Percentiles rank a stretch among this genome's conserved stretches.
phyloP scores from a whole-genome alignment of 2,329 filamentous ascomycete genomes.

The Cadophora sp. region DNA sequence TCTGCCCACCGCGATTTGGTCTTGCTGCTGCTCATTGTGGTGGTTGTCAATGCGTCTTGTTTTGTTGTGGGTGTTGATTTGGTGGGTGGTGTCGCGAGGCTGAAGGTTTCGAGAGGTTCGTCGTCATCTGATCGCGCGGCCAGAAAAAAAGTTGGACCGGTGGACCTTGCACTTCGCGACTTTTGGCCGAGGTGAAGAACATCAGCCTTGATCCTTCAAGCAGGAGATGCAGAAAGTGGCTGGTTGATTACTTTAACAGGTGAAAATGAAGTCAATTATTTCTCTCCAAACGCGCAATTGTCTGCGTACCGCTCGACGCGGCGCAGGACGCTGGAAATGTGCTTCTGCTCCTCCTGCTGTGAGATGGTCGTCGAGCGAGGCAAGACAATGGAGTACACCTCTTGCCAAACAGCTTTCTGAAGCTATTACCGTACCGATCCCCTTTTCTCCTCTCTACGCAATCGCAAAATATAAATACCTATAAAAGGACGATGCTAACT shows the following conservation, averaged over 20 bases:
- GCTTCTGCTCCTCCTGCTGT: constrained; percentile 28
- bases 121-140: constrained; percentile 16
- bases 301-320: constrained; percentile 33
- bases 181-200: not conserved
- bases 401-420: constrained; percentile 86
- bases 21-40: constrained; percentile 40
- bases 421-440: constrained; percentile 75
- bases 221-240: constrained; percentile 29
- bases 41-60: constrained; percentile 24
- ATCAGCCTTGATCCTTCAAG: constrained; percentile 1
- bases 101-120: constrained; percentile 20
- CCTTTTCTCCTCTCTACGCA: not conserved
- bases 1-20: constrained; percentile 82
- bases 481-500: constrained; percentile 39
- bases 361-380: constrained; percentile 43
- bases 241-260: constrained; percentile 19
- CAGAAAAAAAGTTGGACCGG: not conserved
- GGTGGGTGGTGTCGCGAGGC: constrained; percentile 23
- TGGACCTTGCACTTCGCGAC: constrained; percentile 5
- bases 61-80: not conserved
- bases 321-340: constrained; percentile 33
- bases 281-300: constrained; percentile 32
- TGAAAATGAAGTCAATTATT: constrained; percentile 43
- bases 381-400: constrained; percentile 82
- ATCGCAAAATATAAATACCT: not conserved